Evolutionary conservation across 164 flowering plant species (phyloP), one percentile per base, ranked within the genome.

Genomic region (Nymphaea thermarum): DNA sequence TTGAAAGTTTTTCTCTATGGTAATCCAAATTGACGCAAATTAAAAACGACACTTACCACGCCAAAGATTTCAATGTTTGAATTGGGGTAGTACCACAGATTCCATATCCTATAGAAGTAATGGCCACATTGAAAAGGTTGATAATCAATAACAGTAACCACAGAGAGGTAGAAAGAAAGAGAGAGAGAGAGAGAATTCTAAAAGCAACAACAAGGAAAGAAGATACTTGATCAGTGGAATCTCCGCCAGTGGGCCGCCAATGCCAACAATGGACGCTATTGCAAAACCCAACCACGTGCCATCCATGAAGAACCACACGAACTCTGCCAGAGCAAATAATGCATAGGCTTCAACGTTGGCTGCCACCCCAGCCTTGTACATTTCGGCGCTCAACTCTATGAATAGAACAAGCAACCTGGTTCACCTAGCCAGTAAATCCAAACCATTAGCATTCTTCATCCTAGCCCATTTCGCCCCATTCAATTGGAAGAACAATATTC

Each of bases 41-140:
- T 61, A 44, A 43, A 0, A 43, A 11, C 55, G 3, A 42, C 16
- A 15, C 6, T 71, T 71, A 87, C 98, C 91, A 90, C 81, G 0
- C 93, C 96, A 57, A 93, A 83, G 65, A 93, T 72, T 66, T 82
- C 81, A 7, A 90, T 69, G 70, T 93, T 83, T 67, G 96, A 87
- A 72, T 79, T 78, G 6, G 98, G 96, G 75, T 93, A 93, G 70
- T 81, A 80, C 97, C 98, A 93, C 3, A 93, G 87, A 65, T 87
- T 79, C 67, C 84, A 87, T 18, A 80, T 74, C 81, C 98, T 90
- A 87, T 65, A 70, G 16, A 65, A 47, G 4, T 61, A 12, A 45
- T 3, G 3, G 43, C 51, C 4, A 3, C 43, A 15, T 44, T 66
- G 6, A 44, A 14, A 70, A 63, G 44, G 55, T 62, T 43, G 64